These are phyloP conservation scores for Linnemannia zychae DNA, from an alignment of 192 early-diverging fungal genomes.

Conservation along the genomic window DNA sequence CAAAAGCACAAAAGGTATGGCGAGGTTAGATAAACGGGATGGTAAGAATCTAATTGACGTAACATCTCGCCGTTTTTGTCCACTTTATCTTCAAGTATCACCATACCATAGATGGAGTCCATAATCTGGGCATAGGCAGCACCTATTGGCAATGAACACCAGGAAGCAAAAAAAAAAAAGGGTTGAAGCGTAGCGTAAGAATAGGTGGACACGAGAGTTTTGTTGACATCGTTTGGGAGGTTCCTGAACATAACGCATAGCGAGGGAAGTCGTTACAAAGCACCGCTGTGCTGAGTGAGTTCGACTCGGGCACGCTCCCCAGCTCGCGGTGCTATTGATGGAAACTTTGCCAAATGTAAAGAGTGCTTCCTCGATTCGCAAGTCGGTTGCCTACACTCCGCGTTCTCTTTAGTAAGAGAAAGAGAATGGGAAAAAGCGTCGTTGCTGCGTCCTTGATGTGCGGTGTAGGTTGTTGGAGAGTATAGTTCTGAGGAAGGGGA, in stretches of 20 bases:
- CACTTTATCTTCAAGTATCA: not conserved
- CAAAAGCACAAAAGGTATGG: not conserved
- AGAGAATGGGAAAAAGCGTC: not conserved
- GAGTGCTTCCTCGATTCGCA: not conserved
- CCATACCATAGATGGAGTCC: slow-evolving; percentile 78
- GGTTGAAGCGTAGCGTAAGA: not conserved
- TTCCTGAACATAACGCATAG: not conserved
- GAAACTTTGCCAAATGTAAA: not conserved
- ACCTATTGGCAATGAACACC: slow-evolving; percentile 55
- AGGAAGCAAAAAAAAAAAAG: not conserved
- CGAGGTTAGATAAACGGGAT: not conserved
- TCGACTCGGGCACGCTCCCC: not conserved
- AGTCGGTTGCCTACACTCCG: not conserved
- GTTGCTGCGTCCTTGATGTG: not conserved
- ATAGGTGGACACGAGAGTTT: not conserved
- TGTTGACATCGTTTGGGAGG: not conserved
- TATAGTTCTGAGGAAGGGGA: not conserved
- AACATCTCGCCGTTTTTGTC: not conserved
- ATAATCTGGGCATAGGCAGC: slow-evolving; percentile 79
- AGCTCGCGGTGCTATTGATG: not conserved
- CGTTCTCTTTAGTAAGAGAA: not conserved
- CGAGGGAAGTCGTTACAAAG: not conserved
- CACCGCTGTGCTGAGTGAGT: not conserved
- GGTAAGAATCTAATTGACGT: not conserved
- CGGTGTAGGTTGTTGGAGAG: not conserved